Base-by-base conservation (phyloP, 2,329 filamentous ascomycete species). In the Colletotrichum sp. region DNA sequence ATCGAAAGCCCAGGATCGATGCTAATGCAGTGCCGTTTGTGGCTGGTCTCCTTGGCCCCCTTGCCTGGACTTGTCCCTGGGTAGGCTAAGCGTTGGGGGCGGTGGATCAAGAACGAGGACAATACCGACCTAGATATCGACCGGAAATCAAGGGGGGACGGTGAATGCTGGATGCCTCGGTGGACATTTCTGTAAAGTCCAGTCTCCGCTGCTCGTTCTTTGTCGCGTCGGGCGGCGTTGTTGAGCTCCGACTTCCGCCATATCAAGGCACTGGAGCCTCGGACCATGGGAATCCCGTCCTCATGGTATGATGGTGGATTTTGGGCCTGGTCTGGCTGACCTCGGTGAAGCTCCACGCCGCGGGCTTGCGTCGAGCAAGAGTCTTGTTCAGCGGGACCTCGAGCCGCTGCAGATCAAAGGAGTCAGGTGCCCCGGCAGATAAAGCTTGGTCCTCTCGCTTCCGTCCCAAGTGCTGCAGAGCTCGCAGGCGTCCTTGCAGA, bases 371-470 rank as follows among this genome's bases (percentile, higher is more conserved):
- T 36, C 34, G 26, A 57, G 36, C 36, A 52, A 67, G 18, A 72
- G 68, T 75, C 72, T 75, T 75, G 72, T 75, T 75, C 61, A 72
- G 72, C 72, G 72, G 72, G 68, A 30, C 39, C 39, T 55, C 12
- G 32, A 52, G 34, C 10, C 26, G 26, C 48, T 60, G 68, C 36
- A 67, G 61, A 66, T 67, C 72, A 66, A 66, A 60, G 67, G 26
- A 60, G 60, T n/a, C 48, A 36, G 60, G 9, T 26, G 14, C 55
- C 61, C 48, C 60, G 39, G 60, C 68, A 71, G 28, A 69, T 32
- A 48, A 74, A 61, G 60, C 36, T 59, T 55, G 72, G 39, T 24
- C 36, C 24, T 24, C 24, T 72, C 52, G 61, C 24, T 34, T 21
- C 18, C 30, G n/a, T 34, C 52, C 68, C 52, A 34, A 43, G n/a